These are phyloP conservation scores for Pseudogymnoascus pannorum DNA, from an alignment of 2,329 filamentous ascomycete genomes.

Conservation along the genomic window DNA sequence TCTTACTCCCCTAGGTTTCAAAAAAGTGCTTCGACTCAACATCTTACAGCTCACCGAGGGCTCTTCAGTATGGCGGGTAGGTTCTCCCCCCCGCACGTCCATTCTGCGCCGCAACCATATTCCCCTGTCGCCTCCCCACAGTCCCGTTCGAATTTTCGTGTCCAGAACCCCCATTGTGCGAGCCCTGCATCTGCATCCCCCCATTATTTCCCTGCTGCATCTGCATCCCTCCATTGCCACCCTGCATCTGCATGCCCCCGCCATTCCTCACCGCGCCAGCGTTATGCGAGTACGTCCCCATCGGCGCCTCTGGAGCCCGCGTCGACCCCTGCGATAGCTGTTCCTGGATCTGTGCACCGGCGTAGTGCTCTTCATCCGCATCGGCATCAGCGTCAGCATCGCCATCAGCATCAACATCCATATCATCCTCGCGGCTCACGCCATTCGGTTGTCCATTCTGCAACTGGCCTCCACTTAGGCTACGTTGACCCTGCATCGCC, in stretches of 20 bases:
- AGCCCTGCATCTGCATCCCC: neutral
- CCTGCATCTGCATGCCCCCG: conserved; percentile 1
- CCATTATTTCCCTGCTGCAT: conserved; percentile 2
- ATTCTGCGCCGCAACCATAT: neutral
- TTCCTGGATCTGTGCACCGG: neutral
- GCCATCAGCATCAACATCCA: conserved; percentile 16
- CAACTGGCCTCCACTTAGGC: conserved; percentile 32
- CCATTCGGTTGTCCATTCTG: conserved; percentile 28
- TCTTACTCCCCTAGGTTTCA: neutral
- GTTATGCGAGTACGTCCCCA: conserved; percentile 5
- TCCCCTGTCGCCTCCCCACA: neutral
- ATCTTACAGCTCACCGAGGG: neutral
- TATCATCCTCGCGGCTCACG: conserved; percentile 19
- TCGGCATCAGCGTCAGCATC: conserved; percentile 12
- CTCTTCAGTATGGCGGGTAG: neutral
- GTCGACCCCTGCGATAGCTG: neutral
- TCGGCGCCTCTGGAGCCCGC: conserved; percentile 8
- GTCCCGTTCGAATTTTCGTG: neutral
- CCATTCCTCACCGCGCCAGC: neutral
- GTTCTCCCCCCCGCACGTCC: neutral
- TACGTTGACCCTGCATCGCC: conserved; percentile 44
- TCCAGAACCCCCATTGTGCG: neutral
- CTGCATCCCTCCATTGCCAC: neutral
- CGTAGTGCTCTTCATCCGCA: neutral
- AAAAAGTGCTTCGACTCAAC: neutral